Evolutionary conservation across 164 flowering plant species (phyloP), one percentile per base, ranked within the genome.

Genomic region (Nymphaea colorata): DNA sequence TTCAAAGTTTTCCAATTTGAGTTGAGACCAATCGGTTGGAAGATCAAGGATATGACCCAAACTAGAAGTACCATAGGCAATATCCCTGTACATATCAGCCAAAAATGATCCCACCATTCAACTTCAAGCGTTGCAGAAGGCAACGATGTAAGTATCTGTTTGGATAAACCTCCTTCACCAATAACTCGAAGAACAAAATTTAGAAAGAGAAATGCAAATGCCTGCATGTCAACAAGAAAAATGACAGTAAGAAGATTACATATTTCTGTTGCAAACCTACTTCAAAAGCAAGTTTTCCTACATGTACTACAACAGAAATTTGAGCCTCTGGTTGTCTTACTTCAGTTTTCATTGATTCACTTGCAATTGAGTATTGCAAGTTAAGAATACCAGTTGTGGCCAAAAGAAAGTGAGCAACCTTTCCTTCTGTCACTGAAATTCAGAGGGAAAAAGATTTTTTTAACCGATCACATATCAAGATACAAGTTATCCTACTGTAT

Each of bases 361-460:
- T 7, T 4, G 55, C 55, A 47, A 47, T 47, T 72, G 93, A 82
- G 76, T 75, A 44, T 4, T 88, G 85, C 67, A 92, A 70, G 70
- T 74, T 80, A 68, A 85, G 65, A 65, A 92, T 69, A 72, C 78
- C 87, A 77, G 85, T 82, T 67, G 99, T 85, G n/a, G 89, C 98
- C 79, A 90, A 82, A 70, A 92, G 89, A 85, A 85, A 95, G 73
- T 53, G 81, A 42, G 97, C 91, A 45, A 90, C 94, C 81, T 83
- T 92, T 64, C 98, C 98, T 86, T 95, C 98, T 76, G 87, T 86
- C 85, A 95, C 99, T 94, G 83, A 75, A 44, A 44, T 43, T 76
- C 75, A 68, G 43, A 61, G 43, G 61, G 18, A 16, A 67, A 68
- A 64, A 45, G 36, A 45, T 51, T 53, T 66, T 59, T 51, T n/a